Base-by-base conservation (phyloP, 495 filamentous ascomycete species). In the Astrothelium macrocarpum region DNA sequence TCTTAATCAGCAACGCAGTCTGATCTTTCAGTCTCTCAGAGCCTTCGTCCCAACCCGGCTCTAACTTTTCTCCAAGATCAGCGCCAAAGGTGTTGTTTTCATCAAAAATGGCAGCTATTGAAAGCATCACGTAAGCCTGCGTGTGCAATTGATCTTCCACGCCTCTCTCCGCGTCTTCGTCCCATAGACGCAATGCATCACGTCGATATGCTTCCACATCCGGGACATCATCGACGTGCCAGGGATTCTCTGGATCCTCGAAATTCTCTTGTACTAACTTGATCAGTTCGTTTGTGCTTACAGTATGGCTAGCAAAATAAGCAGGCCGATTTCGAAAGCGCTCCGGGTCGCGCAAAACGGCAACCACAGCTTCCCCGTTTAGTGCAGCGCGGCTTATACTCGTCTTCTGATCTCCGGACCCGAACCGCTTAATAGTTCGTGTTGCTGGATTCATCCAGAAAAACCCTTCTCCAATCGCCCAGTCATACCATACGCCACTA, bases 121-220 rank as follows among this genome's bases (percentile, higher is more conserved):
- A 56, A 36, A 64, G 26, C 32, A 46, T 45, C 18, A 11, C 16
- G 34, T 32, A 64, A n/a, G 56, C 63, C 53, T 23, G 32, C 26
- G 53, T 29, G 28, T 46, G 28, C 53, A 64, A 34, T 20, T 56
- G 12, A 43, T 60, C 56, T 32, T 60, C 26, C 16, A 60, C 63
- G 39, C 63, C 63, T 23, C 60, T 64, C 23, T 28, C 29, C 32
- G 53, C 60, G 36, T 64, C 63, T 29, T 59, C 63, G 18, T 64
- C 56, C 63, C 53, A 60, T 25, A 60, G 49, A 34, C 36, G 31
- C 53, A 42, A 46, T n/a, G 34, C 63, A 9, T 64, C 56, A 31
- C 16, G 12, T n/a, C 39, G 16, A 20, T 60, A 64, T 12, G 32
- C 34, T 4, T 32, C 56, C 20, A 64, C 28, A 29, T 56, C 25